These are phyloP conservation scores for Chenopodium album DNA, from an alignment of 148 eudicot species.

Conservation along the genomic window DNA sequence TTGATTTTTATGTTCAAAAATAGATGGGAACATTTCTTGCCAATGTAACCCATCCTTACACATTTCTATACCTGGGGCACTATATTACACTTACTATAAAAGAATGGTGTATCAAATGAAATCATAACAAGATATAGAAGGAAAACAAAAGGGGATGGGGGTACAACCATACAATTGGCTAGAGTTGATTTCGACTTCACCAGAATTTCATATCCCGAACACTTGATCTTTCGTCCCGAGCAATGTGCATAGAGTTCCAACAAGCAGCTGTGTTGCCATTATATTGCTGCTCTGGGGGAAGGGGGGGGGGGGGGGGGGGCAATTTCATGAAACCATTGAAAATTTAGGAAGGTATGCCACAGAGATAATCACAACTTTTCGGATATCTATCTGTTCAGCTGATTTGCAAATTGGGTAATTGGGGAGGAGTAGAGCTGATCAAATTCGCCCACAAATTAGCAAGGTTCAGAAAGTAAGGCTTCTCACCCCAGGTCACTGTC, in stretches of 20 bases:
- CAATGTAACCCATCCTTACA: conserved; percentile 12
- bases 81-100: conserved; percentile 27
- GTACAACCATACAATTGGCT: background rate
- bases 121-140: background rate
- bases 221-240: background rate
- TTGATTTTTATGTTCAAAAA: background rate
- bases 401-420: conserved; percentile 46
- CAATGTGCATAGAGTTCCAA: background rate
- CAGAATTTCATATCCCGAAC: too few species aligned
- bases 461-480: conserved; percentile 50
- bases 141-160: background rate
- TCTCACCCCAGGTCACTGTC: conserved; percentile 54
- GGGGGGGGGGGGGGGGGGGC: too few species aligned
- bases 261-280: background rate
- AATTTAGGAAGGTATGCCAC: too few species aligned
- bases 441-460: conserved; percentile 86
- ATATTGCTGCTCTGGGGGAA: background rate
- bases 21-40: conserved; percentile 10
- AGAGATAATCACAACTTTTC: background rate
- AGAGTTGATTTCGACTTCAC: background rate
- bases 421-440: conserved; percentile 57
- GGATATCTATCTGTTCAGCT: conserved; percentile 20
- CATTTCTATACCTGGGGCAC: conserved; percentile 26
- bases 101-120: conserved; percentile 18
- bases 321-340: too few species aligned